Evolutionary conservation across 371 early-diverging fungal species (phyloP), one percentile per base, ranked within the genome.

Genomic region (Gilbertella persicaria): DNA sequence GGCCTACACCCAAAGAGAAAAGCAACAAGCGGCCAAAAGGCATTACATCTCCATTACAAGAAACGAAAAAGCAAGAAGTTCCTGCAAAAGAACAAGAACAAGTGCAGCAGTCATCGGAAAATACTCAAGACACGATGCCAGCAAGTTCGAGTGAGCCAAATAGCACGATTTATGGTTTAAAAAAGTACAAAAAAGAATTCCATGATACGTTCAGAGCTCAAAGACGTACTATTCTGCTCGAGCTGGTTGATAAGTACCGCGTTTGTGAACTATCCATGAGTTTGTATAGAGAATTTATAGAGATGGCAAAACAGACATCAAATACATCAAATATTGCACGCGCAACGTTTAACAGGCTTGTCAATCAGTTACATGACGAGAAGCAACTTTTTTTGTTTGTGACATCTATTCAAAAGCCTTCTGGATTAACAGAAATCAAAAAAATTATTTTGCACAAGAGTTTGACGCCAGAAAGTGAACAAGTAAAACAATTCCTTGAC

Each of bases 371-470:
- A 20, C 58, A 58, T 13, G 30, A 33, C 2, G 44, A 63, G n/a
- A 42, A 50, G 8, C 49, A 48, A 39, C 41, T 63, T 4, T 58
- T 17, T 3, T 6, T 50, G 1, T 50, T 50, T 41, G 45, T 46
- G 1, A 48, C 26, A 7, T 12, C 44, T 3, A 50, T 58, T 16
- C 16, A 41, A 10, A 49, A 29, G 13, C 19, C 25, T 2, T 54
- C 28, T 23, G 64, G 64, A 2, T 2, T 63, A n/a, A 39, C 29
- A 14, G 58, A 53, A 19, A 44, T 42, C 28, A 63, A 58, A 20
- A 54, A 41, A 1, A 45, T 63, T 29, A 19, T 63, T 4, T 16
- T 63, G 1, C 64, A 63, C 19, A 13, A 30, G 0, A 45, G 36
- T 12, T 12, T 63, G n/a, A 17, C 28, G 2, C 35, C 7, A 23